Evolutionary conservation across 768 basidiomycete species (phyloP).

Genomic region (Russula griseocarnosa): DNA sequence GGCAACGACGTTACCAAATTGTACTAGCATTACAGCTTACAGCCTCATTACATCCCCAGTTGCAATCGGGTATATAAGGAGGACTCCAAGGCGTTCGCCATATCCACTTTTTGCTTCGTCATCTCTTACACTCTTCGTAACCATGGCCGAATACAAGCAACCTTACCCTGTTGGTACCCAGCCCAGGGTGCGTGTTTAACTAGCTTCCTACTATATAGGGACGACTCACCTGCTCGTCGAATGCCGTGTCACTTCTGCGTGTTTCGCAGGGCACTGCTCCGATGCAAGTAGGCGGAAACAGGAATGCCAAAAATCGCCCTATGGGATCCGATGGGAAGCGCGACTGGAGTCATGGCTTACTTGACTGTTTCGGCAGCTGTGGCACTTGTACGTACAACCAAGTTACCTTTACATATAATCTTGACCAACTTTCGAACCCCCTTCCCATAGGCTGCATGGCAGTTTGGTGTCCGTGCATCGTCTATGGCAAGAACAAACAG

Average conservation of each 20-base stretch:
- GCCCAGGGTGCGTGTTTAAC: not conserved
- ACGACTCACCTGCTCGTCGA: no score
- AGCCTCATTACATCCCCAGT: no score
- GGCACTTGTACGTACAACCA: not conserved
- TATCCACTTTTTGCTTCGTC: not conserved
- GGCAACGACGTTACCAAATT: no score
- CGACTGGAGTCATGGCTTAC: slow-evolving; percentile 34
- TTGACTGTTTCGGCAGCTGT: slow-evolving; percentile 26
- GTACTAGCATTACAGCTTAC: no score
- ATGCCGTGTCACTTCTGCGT: not conserved
- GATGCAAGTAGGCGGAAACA: slow-evolving; percentile 18
- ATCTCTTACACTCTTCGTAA: not conserved
- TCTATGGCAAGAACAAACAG: slow-evolving; percentile 40
- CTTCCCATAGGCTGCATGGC: slow-evolving; percentile 36
- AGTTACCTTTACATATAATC: no score
- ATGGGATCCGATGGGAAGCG: slow-evolving; percentile 34
- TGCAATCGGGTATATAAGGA: not conserved
- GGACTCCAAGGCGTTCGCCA: not conserved
- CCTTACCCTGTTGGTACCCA: not conserved
- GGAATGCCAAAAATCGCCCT: slow-evolving; percentile 32
- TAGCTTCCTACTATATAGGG: no score
- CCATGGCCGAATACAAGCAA: not conserved
- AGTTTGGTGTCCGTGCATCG: slow-evolving; percentile 42
- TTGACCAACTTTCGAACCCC: no score
- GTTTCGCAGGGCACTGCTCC: slow-evolving; percentile 2